These are phyloP conservation scores for Cyberlindnera amylophila DNA, from an alignment of 805 yeast species.

Conservation along the genomic window DNA sequence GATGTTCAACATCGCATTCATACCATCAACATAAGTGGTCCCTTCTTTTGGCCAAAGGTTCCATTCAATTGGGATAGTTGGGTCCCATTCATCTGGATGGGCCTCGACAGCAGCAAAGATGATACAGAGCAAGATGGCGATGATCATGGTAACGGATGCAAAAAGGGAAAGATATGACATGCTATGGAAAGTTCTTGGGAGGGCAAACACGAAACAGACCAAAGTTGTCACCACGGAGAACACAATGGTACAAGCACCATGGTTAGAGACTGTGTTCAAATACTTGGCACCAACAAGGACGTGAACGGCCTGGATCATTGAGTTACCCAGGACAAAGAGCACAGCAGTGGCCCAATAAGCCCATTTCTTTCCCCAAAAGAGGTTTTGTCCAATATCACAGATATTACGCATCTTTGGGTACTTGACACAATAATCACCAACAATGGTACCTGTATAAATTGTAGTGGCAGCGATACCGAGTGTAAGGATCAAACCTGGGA, in stretches of 20 bases:
- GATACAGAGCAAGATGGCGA: constrained; percentile 48
- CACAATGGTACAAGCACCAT: constrained; percentile 47
- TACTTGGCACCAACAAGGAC: constrained; percentile 54
- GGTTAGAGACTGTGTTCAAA: constrained; percentile 48
- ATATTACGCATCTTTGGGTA: constrained; percentile 48
- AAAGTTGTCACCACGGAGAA: constrained; percentile 46
- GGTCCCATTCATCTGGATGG: constrained; percentile 41
- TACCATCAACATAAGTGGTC: constrained; percentile 46
- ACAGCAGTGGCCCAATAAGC: constrained; percentile 54
- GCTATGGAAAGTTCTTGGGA: constrained; percentile 52
- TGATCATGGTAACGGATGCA: constrained; percentile 52
- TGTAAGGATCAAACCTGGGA: constrained; percentile 53
- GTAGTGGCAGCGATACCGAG: constrained; percentile 45
- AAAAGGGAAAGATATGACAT: constrained; percentile 48
- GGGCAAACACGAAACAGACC: constrained; percentile 45
- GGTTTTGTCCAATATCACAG: constrained; percentile 54
- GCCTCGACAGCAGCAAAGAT: constrained; percentile 49
- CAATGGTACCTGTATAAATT: constrained; percentile 48
- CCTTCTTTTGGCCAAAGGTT: constrained; percentile 46
- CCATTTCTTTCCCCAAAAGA: constrained; percentile 45
- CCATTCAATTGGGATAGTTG: constrained; percentile 37
- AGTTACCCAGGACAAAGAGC: constrained; percentile 49
- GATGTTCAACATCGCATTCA: constrained; percentile 54
- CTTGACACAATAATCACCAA: constrained; percentile 48
- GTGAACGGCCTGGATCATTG: constrained; percentile 53